Percentiles rank a stretch among this genome's conserved stretches.
Evolutionary conservation across 108 stramenopile genomes (phyloP).

Genomic region (Pseudonitzschia pungens): DNA sequence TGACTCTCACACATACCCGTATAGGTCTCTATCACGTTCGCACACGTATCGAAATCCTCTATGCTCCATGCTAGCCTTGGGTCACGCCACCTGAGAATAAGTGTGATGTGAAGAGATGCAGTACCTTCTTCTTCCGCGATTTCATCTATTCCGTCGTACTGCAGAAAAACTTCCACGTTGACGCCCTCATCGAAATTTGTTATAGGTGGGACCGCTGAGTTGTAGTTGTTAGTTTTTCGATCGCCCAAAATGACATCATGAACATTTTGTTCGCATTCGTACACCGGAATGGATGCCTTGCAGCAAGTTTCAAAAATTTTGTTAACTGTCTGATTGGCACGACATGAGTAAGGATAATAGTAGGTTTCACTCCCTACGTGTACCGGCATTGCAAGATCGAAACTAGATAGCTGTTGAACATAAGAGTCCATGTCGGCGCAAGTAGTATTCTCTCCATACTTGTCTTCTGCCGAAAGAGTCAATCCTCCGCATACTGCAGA

Average conservation of each 20-base stretch:
- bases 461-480: not conserved
- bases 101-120: not conserved
- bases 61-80: slow-evolving; percentile 18
- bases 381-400: not conserved
- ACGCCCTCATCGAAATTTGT: not conserved
- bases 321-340: not conserved
- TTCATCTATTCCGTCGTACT: not conserved
- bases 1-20: too few relatives aligned
- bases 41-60: slow-evolving; percentile 7
- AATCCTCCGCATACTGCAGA: slow-evolving; percentile 14
- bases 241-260: slow-evolving; percentile 6
- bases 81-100: slow-evolving; percentile 22
- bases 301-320: slow-evolving; percentile 7
- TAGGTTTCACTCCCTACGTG: not conserved
- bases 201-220: slow-evolving; percentile 27
- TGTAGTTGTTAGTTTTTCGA: not conserved
- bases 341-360: not conserved
- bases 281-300: slow-evolving; percentile 7
- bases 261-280: slow-evolving; percentile 22
- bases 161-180: not conserved
- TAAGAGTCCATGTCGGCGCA: not conserved
- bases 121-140: not conserved
- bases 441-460: not conserved
- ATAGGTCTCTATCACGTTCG: slow-evolving; percentile 1
- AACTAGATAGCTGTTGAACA: too few relatives aligned